phyloP scores from a whole-genome alignment of 176 grass and related monocot genomes.

The Areca catechu region DNA sequence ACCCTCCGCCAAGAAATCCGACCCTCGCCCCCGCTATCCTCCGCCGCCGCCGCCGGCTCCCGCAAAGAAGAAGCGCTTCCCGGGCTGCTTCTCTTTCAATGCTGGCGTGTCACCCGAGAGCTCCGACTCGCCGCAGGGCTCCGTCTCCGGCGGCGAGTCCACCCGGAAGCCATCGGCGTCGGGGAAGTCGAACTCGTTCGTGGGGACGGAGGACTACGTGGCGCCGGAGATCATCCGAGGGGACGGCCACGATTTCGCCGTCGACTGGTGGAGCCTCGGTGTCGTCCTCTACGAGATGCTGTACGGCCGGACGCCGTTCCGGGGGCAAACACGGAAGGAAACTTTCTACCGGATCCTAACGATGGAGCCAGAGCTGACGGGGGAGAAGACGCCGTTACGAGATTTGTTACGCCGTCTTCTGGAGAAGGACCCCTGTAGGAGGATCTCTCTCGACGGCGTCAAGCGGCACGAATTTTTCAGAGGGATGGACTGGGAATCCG shows the following conservation, averaged over 20 bases:
- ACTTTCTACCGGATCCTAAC: slow-evolving; percentile 89
- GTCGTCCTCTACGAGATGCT: slow-evolving; percentile 98
- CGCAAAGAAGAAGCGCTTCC: slow-evolving; percentile 11
- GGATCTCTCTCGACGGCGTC: slow-evolving; percentile 46
- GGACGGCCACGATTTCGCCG: slow-evolving; percentile 77
- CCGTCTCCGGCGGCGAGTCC: background rate
- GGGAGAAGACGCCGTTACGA: slow-evolving; percentile 67
- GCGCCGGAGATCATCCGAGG: slow-evolving; percentile 94
- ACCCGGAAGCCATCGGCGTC: slow-evolving; percentile 33
- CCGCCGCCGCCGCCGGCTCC: too few species aligned
- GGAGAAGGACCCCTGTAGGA: slow-evolving; percentile 78
- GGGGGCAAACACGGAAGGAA: slow-evolving; percentile 89
- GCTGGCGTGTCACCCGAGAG: background rate
- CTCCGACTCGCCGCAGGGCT: too few species aligned
- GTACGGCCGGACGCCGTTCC: slow-evolving; percentile 90
- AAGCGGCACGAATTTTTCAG: slow-evolving; percentile 80
- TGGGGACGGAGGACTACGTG: slow-evolving; percentile 97
- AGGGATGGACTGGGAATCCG: slow-evolving; percentile 65
- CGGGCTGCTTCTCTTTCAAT: slow-evolving; percentile 15
- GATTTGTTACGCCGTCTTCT: slow-evolving; percentile 67
- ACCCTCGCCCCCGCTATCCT: too few species aligned
- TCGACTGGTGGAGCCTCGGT: slow-evolving; percentile 92
- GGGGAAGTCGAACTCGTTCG: slow-evolving; percentile 85
- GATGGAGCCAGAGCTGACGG: slow-evolving; percentile 77
- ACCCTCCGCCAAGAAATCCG: background rate